Evolutionary conservation across 148 eudicot genomes (phyloP).

Genomic region (Silene uniflora): DNA sequence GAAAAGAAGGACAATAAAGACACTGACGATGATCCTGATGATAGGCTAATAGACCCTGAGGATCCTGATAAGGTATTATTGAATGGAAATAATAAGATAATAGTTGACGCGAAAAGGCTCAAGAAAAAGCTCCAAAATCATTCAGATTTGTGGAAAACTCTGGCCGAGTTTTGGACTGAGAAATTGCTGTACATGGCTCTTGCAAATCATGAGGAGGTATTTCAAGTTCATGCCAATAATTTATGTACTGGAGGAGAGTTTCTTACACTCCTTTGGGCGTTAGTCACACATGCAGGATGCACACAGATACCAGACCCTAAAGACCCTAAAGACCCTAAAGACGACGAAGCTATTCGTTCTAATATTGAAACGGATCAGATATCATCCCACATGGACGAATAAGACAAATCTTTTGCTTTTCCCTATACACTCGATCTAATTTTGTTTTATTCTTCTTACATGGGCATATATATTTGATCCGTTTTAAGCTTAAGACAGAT

Average conservation of each 20-base stretch:
- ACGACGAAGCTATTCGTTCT: too few species aligned
- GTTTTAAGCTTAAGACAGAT: too few species aligned
- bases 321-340: too few species aligned
- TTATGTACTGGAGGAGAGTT: slow-evolving; percentile 10
- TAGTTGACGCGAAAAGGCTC: background rate
- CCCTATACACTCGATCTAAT: too few species aligned
- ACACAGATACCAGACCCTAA: background rate
- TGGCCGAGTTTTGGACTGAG: slow-evolving; percentile 21
- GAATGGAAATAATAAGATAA: background rate
- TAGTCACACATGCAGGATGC: slow-evolving; percentile 12
- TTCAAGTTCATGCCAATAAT: slow-evolving; percentile 11
- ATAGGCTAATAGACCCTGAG: background rate
- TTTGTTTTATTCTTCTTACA: too few species aligned
- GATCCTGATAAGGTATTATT: background rate
- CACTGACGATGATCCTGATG: too few species aligned
- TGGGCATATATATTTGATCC: too few species aligned
- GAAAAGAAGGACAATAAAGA: background rate
- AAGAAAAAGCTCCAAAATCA: background rate
- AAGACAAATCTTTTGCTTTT: too few species aligned
- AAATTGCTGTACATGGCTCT: slow-evolving; percentile 15
- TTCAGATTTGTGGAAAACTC: background rate
- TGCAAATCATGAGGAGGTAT: background rate
- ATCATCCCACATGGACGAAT: too few species aligned
- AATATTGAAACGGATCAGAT: too few species aligned
- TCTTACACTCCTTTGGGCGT: slow-evolving; percentile 14